Conservation (phyloP, 148 eudicot species). For the Heliosperma pusillum region DNA sequence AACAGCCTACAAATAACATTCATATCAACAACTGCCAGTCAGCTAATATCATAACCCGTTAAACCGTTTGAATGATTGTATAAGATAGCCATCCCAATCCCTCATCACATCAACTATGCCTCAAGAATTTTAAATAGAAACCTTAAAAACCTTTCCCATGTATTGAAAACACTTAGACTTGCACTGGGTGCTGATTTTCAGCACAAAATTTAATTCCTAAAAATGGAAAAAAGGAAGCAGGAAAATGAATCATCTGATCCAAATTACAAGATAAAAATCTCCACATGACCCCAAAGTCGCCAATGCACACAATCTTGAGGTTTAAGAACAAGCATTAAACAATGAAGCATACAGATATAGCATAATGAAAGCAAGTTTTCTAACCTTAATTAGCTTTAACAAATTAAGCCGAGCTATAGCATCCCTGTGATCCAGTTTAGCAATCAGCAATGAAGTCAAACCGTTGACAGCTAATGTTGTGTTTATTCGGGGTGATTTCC, state of each 20-base stretch:
- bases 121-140: background rate
- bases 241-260: background rate
- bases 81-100: background rate
- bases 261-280: background rate
- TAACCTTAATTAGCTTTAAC: slow-evolving; percentile 87
- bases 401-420: slow-evolving; percentile 97
- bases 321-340: background rate
- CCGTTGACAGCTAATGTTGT: slow-evolving; percentile 93
- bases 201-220: background rate
- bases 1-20: slow-evolving; percentile 56
- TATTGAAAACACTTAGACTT: too few relatives aligned
- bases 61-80: background rate
- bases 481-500: slow-evolving; percentile 93
- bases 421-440: slow-evolving; percentile 90
- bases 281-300: background rate
- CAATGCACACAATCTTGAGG: background rate
- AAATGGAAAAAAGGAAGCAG: background rate
- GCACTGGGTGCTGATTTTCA: background rate
- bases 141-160: background rate
- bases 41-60: background rate
- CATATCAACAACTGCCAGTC: background rate
- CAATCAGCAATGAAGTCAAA: slow-evolving; percentile 85
- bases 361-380: background rate
- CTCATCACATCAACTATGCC: background rate
- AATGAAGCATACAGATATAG: background rate